A percentile compares a stretch with the other conserved stretches of the same genome.
Evolutionary conservation across 306 rosid genomes (phyloP).

Genomic region (Urtica urens): DNA sequence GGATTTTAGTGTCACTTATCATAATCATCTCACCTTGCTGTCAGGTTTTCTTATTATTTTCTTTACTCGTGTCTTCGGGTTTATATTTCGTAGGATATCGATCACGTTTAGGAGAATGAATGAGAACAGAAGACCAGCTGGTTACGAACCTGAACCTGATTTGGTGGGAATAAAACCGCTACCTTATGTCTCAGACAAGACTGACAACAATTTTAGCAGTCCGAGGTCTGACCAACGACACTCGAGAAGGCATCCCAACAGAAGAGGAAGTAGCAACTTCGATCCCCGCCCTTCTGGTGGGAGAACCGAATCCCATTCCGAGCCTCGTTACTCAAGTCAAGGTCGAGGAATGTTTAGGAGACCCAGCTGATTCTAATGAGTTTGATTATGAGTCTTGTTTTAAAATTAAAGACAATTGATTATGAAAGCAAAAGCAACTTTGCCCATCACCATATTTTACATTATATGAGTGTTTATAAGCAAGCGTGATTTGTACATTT

Average conservation of each 20-base stretch:
- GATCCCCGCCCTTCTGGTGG: conserved; percentile 31
- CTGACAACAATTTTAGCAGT: conserved; percentile 20
- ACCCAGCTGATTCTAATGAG: conserved; percentile 23
- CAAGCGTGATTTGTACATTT: too few relatives aligned
- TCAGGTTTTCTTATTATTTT: too few relatives aligned
- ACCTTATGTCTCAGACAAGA: conserved; percentile 35
- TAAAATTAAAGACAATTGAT: too few relatives aligned
- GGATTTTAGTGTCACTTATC: too few relatives aligned
- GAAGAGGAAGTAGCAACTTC: conserved; percentile 40
- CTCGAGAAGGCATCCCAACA: conserved; percentile 21
- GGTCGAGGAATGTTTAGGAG: conserved; percentile 35
- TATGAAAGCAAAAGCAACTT: too few relatives aligned
- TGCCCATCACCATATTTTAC: too few relatives aligned
- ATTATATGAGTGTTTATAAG: too few relatives aligned
- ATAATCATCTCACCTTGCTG: too few relatives aligned
- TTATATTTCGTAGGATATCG: conserved; percentile 49
- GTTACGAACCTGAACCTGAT: conserved; percentile 56
- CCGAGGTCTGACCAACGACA: conserved; percentile 26
- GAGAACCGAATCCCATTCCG: conserved; percentile 31
- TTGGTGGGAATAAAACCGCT: conserved; percentile 69
- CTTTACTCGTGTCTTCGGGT: conserved; percentile 5
- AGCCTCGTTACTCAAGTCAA: conserved; percentile 29
- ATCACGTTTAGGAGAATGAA: conserved; percentile 95
- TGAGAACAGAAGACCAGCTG: conserved; percentile 44
- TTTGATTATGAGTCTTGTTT: conserved; percentile 19